Base-by-base conservation (phyloP, 2,329 filamentous ascomycete species). In the Aureobasidium namibiae region DNA sequence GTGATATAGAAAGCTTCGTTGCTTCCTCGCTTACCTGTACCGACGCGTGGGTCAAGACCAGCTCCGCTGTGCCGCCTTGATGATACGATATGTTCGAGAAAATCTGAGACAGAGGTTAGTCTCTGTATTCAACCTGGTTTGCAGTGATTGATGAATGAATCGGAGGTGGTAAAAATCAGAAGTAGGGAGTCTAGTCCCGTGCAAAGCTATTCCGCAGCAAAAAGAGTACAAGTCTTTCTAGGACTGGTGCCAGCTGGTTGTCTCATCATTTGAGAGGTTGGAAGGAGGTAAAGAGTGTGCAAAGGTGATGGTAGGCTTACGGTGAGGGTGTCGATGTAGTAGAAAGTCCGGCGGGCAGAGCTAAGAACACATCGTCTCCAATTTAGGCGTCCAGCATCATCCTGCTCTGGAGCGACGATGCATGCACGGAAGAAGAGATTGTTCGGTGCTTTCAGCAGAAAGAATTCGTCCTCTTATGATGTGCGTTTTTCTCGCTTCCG, bases 201-300 rank as follows among this genome's bases (percentile, higher is more conserved):
- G 36, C 26, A 56, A 74, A 81, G 80, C 81, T 82, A 77, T 73
- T 84, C 82, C 79, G 79, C 82, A 84, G 63, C 71, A 74, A 75
- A 80, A 78, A 82, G 78, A 82, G 78, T 79, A 82, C 79, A 81
- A 82, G 75, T 81, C 79, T 78, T 72, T 80, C 76, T 84, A 74
- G 78, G 82, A 81, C 82, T 84, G 82, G 82, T 85, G 82, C 82
- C 82, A 85, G 82, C 82, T 78, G 74, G 52, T 56, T 56, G 52
- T 56, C 39, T 56, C 52, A 45, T 56, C 52, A 56, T 56, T 23
- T n/a, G 21, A 36, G 33, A 36, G 39, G 49, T 39, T 7, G 38
- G 9, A 13, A 18, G 14, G 8, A 18, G 24, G 29, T 34, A 29
- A 42, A 42, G 39, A 7, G 52, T n/a, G 29, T 13, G 41, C 10